Conservation (phyloP, 768 basidiomycete genomes). For the Mycena belliarum region DNA sequence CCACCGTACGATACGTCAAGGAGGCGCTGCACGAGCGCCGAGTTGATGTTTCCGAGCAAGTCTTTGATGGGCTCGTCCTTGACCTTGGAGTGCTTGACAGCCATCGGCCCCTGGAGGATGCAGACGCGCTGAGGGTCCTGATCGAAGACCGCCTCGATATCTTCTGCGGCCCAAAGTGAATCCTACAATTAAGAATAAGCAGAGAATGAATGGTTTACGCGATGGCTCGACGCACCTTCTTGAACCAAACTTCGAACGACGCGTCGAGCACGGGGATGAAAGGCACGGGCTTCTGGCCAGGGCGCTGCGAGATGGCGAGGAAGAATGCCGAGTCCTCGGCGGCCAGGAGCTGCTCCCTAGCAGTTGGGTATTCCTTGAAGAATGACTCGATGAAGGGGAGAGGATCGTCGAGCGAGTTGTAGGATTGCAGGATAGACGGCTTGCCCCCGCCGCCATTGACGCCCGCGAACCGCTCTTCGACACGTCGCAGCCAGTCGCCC, state of each 20-base stretch:
- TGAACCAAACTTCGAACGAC: constrained; percentile 98
- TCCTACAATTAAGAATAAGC: constrained; percentile 53
- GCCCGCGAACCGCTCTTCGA: constrained; percentile 94
- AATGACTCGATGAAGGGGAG: constrained; percentile 74
- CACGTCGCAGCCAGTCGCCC: constrained; percentile 95
- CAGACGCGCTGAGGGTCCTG: constrained; percentile 98
- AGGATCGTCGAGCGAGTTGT: constrained; percentile 80
- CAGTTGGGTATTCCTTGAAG: constrained; percentile 83
- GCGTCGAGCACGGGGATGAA: constrained; percentile 96
- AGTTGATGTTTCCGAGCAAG: constrained; percentile 85
- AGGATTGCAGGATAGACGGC: constrained; percentile 85
- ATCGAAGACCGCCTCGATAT: constrained; percentile 98
- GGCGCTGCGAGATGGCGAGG: constrained; percentile 92
- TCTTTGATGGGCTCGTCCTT: constrained; percentile 96
- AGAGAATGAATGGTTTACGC: neutral
- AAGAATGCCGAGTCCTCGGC: constrained; percentile 95
- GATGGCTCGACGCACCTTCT: constrained; percentile 67
- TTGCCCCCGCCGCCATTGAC: constrained; percentile 77
- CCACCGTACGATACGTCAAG: constrained; percentile 77
- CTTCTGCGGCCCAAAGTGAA: constrained; percentile 96
- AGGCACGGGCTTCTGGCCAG: constrained; percentile 96
- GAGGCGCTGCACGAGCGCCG: constrained; percentile 73
- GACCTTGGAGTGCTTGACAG: constrained; percentile 80
- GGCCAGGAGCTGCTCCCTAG: constrained; percentile 83
- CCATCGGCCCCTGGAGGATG: constrained; percentile 96